phyloP scores from a whole-genome alignment of 768 basidiomycete genomes.

The Pleurotus sapidus region DNA sequence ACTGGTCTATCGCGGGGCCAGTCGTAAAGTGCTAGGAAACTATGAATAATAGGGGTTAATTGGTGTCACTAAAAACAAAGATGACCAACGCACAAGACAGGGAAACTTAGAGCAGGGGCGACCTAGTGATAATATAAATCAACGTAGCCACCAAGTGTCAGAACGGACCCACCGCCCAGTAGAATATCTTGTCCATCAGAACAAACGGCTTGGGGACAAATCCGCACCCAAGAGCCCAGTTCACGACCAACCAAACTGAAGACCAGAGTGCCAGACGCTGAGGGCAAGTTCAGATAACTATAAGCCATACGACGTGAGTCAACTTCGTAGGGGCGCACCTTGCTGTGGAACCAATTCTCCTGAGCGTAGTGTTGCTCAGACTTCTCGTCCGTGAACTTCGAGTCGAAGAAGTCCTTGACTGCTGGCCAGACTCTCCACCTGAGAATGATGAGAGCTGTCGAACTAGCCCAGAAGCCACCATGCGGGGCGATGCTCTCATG shows the following conservation, averaged over 20 bases:
- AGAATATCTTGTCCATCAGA: slow-evolving; percentile 57
- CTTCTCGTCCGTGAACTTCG: slow-evolving; percentile 56
- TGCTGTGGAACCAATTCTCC: slow-evolving; percentile 75
- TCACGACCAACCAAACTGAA: slow-evolving; percentile 59
- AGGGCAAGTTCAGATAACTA: no score
- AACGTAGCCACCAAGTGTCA: not conserved
- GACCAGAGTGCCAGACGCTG: slow-evolving; percentile 61
- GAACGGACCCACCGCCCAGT: slow-evolving; percentile 45
- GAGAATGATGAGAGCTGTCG: slow-evolving; percentile 36
- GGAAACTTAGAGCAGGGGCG: slow-evolving; percentile 58
- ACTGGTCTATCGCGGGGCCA: slow-evolving; percentile 60
- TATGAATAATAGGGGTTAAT: not conserved
- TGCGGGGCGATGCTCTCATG: slow-evolving; percentile 27
- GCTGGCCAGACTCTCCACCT: slow-evolving; percentile 59
- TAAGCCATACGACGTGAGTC: not conserved
- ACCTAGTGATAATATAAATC: slow-evolving; percentile 17
- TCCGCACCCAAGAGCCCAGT: slow-evolving; percentile 63
- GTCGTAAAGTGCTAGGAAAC: slow-evolving; percentile 64
- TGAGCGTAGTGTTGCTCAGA: slow-evolving; percentile 44
- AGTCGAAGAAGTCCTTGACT: slow-evolving; percentile 54
- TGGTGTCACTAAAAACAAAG: not conserved
- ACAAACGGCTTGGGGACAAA: slow-evolving; percentile 43
- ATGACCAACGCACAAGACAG: slow-evolving; percentile 41
- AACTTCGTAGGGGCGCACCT: slow-evolving; percentile 18
- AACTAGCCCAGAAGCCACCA: slow-evolving; percentile 33